A percentile compares a stretch with the other conserved stretches of the same genome.
Conservation (phyloP, 2,329 filamentous ascomycete genomes). For the Penicillium sp. region DNA sequence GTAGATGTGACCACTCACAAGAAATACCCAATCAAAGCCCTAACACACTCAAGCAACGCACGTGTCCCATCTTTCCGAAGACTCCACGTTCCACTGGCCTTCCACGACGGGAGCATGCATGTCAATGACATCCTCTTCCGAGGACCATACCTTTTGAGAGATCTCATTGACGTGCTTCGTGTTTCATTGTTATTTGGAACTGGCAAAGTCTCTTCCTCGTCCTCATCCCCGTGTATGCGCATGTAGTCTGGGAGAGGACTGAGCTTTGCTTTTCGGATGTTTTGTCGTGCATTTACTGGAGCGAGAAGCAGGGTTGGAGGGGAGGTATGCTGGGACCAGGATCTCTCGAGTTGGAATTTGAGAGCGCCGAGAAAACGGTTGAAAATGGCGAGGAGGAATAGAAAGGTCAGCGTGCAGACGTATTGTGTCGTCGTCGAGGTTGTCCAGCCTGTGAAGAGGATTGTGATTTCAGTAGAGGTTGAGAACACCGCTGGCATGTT, state of each 20-base stretch:
- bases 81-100: slow-evolving; percentile 3
- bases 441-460: slow-evolving; percentile 8
- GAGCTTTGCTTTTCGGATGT: not conserved
- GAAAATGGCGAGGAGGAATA: slow-evolving; percentile 7
- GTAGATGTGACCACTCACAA: not conserved
- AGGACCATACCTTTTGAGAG: not conserved
- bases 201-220: not conserved
- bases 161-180: not conserved
- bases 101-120: not conserved
- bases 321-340: not conserved
- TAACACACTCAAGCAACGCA: not conserved
- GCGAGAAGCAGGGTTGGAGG: not conserved
- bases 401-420: not conserved
- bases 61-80: not conserved
- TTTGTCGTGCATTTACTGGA: not conserved
- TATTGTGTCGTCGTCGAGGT: slow-evolving; percentile 3
- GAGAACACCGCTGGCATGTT: slow-evolving; percentile 5
- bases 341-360: slow-evolving; percentile 6
- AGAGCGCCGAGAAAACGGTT: slow-evolving; percentile 7
- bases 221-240: not conserved
- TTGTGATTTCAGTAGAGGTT: not conserved
- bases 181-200: not conserved
- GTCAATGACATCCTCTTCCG: not conserved
- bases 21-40: slow-evolving; percentile 8
- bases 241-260: slow-evolving; percentile 1